Conservation (phyloP, 2,329 filamentous ascomycete genomes). For the Metarhizium sp. region DNA sequence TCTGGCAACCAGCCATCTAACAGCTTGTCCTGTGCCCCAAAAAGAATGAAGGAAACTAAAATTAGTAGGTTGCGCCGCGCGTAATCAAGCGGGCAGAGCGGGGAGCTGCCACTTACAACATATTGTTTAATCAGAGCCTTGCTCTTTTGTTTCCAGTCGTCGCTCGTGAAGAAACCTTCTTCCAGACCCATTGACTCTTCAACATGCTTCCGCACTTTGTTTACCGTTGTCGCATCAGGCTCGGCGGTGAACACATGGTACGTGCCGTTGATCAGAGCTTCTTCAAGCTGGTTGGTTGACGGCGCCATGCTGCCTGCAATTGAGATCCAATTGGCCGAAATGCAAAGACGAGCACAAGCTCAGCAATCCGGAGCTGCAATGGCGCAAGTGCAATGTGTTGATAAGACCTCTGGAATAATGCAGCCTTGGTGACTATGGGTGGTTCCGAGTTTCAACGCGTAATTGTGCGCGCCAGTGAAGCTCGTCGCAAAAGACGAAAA, state of each 20-base stretch:
- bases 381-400: background rate
- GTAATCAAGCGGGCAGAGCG: background rate
- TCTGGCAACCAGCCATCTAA: constrained; percentile 25
- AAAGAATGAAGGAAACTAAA: background rate
- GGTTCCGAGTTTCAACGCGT: background rate
- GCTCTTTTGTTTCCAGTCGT: constrained; percentile 48
- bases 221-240: constrained; percentile 43
- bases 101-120: constrained; percentile 34
- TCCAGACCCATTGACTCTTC: constrained; percentile 40
- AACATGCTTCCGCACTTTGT: constrained; percentile 42
- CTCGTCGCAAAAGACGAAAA: background rate
- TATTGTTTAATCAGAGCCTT: constrained; percentile 46
- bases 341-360: background rate
- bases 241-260: constrained; percentile 33
- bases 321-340: background rate
- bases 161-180: constrained; percentile 38
- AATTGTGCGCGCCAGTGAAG: background rate
- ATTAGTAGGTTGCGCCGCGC: background rate
- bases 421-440: background rate
- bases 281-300: constrained; percentile 31
- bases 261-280: constrained; percentile 37
- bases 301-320: constrained; percentile 16
- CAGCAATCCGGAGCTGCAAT: background rate
- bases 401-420: background rate
- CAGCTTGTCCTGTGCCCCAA: constrained; percentile 21